Evolutionary conservation across 129 eudicot species (phyloP).

Genomic region (Rutidosis leptorrhynchoides): DNA sequence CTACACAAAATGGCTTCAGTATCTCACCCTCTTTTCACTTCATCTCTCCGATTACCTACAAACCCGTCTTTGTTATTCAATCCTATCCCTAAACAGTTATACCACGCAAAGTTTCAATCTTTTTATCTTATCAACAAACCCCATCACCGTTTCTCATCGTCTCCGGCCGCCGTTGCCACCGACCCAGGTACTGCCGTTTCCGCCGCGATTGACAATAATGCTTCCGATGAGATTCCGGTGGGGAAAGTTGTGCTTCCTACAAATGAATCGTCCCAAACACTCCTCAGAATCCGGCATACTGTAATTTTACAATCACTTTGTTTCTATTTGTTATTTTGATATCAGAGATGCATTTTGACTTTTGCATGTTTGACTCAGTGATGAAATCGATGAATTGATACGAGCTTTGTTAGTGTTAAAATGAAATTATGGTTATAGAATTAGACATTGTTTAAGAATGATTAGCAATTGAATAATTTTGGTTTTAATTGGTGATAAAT

Average conservation of each 20-base stretch:
- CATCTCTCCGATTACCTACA: constrained; percentile 37
- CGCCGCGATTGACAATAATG: constrained; percentile 9
- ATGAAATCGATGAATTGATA: neutral
- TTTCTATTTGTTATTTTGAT: neutral
- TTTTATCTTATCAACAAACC: constrained; percentile 30
- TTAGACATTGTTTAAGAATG: constrained; percentile 1
- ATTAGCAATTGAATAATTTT: neutral
- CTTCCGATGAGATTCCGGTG: constrained; percentile 22
- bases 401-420: constrained; percentile 10
- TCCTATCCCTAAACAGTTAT: constrained; percentile 29
- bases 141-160: constrained; percentile 26
- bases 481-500: constrained; percentile 2
- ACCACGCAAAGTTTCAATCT: constrained; percentile 10
- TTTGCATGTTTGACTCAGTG: neutral
- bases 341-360: neutral
- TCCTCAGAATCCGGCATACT: constrained; percentile 88
- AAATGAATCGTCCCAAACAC: constrained; percentile 66
- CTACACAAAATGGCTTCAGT: constrained; percentile 52
- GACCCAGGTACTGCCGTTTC: constrained; percentile 31
- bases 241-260: constrained; percentile 74
- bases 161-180: constrained; percentile 35
- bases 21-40: constrained; percentile 44
- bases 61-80: constrained; percentile 27
- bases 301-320: constrained; percentile 32
- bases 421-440: neutral